Percentiles rank a stretch among this genome's conserved stretches.
Evolutionary conservation across 176 grass and related monocot species (phyloP).

Genomic region (Urochloa ruziziensis): DNA sequence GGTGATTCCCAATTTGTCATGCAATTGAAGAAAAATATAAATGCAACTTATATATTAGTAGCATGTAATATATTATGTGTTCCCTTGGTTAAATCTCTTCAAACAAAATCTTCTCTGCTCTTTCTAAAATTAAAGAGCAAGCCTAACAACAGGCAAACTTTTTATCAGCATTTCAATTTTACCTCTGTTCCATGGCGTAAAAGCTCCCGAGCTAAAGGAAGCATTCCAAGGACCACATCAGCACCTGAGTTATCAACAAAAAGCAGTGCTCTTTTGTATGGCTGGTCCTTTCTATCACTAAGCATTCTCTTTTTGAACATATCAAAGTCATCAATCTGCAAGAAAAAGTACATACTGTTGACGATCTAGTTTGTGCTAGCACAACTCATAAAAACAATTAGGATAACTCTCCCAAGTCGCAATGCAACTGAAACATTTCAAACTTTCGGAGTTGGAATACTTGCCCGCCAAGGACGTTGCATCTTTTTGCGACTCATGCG

Average conservation of each 20-base stretch:
- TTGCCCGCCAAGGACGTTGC: conserved; percentile 94
- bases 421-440: conserved; percentile 17
- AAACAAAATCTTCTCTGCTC: not conserved
- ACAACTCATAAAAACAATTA: not conserved
- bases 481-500: conserved; percentile 99
- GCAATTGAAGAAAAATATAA: not conserved
- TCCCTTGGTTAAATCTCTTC: conserved; percentile 17
- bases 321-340: conserved; percentile 97
- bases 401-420: not conserved
- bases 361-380: not conserved
- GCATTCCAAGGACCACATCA: conserved; percentile 97
- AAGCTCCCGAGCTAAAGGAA: conserved; percentile 91
- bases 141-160: not conserved
- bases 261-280: conserved; percentile 93
- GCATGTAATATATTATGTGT: not conserved
- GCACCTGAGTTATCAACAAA: conserved; percentile 99
- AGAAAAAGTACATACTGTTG: conserved; percentile 22
- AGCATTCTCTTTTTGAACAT: conserved; percentile 90
- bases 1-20: not conserved
- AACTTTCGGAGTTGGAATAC: conserved; percentile 17
- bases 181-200: conserved; percentile 88
- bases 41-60: conserved; percentile 2
- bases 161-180: not conserved
- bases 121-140: conserved; percentile 10
- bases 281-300: conserved; percentile 62